These are phyloP conservation scores for Cryptococcus hybrid DNA, from an alignment of 1,284 basidiomycete species.

Conservation along the genomic window DNA sequence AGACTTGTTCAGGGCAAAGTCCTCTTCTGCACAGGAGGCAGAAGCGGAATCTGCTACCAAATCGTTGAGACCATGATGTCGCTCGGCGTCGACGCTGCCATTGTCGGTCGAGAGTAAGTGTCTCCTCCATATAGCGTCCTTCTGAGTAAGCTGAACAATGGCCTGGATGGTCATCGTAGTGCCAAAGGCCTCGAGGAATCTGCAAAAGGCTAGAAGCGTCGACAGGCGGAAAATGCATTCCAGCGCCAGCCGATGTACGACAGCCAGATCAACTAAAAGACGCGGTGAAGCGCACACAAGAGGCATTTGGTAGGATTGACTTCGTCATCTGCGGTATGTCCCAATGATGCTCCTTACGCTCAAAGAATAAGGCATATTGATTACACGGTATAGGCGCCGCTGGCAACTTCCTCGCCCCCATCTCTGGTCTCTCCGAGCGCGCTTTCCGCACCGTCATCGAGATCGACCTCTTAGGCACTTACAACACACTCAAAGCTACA, in stretches of 20 bases:
- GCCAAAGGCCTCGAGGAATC: constrained; percentile 70
- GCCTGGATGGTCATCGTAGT: constrained; percentile 48
- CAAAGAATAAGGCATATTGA: neutral
- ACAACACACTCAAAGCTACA: constrained; percentile 92
- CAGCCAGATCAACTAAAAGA: constrained; percentile 67
- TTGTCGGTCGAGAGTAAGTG: constrained; percentile 79
- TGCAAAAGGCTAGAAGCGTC: constrained; percentile 68
- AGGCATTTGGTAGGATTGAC: constrained; percentile 82
- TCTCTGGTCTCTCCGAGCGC: constrained; percentile 76
- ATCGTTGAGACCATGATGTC: constrained; percentile 86
- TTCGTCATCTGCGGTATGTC: constrained; percentile 84
- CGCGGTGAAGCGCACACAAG: constrained; percentile 73
- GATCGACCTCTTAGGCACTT: constrained; percentile 91
- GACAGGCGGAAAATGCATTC: constrained; percentile 71
- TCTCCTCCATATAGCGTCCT: neutral
- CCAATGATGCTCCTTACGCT: neutral
- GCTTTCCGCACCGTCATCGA: constrained; percentile 91
- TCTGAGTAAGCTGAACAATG: neutral
- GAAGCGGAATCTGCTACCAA: constrained; percentile 86
- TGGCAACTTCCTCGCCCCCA: constrained; percentile 84
- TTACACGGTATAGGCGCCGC: constrained; percentile 63
- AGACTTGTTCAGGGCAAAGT: constrained; percentile 89
- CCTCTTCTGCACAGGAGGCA: constrained; percentile 84
- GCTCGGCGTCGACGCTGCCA: constrained; percentile 77
- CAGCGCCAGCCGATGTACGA: constrained; percentile 79